phyloP scores from a whole-genome alignment of 1,139 yeast genomes.

The Protomyces lactucae-debilis region DNA sequence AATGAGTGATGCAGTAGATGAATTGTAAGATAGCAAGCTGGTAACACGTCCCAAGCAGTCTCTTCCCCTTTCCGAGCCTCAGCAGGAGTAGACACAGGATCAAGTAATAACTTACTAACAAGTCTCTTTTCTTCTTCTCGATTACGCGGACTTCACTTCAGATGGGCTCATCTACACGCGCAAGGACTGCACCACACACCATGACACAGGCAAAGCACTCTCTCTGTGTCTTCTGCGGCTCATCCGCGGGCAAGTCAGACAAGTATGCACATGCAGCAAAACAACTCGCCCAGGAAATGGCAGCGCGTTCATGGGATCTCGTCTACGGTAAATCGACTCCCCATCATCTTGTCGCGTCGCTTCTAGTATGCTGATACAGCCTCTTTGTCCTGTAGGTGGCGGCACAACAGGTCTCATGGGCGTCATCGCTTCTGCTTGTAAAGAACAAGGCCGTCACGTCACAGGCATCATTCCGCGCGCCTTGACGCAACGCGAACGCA shows the following conservation, averaged over 20 bases:
- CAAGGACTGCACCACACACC: background rate
- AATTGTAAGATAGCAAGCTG: too few relatives aligned
- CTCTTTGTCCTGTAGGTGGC: conserved; percentile 43
- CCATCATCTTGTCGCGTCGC: background rate
- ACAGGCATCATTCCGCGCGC: conserved; percentile 87
- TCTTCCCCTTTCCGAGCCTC: too few relatives aligned
- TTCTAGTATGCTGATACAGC: background rate
- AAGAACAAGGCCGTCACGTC: conserved; percentile 59
- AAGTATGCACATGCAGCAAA: conserved; percentile 15
- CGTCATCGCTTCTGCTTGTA: conserved; percentile 67
- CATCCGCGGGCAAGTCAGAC: conserved; percentile 17
- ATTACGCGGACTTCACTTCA: too few relatives aligned
- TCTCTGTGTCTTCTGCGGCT: conserved; percentile 27
- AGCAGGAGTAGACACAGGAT: too few relatives aligned
- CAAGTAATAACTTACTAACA: too few relatives aligned
- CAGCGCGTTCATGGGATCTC: conserved; percentile 37
- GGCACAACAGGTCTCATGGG: conserved; percentile 83
- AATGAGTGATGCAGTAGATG: too few relatives aligned
- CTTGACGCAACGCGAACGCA: conserved; percentile 66
- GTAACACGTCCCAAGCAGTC: too few relatives aligned
- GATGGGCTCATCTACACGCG: background rate
- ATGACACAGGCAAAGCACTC: conserved; percentile 1
- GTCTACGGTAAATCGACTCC: conserved; percentile 55
- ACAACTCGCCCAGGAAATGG: conserved; percentile 12
- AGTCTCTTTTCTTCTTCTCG: too few relatives aligned